Base-by-base conservation (phyloP, 2,329 filamentous ascomycete species). In the Talaromyces atroroseus region DNA sequence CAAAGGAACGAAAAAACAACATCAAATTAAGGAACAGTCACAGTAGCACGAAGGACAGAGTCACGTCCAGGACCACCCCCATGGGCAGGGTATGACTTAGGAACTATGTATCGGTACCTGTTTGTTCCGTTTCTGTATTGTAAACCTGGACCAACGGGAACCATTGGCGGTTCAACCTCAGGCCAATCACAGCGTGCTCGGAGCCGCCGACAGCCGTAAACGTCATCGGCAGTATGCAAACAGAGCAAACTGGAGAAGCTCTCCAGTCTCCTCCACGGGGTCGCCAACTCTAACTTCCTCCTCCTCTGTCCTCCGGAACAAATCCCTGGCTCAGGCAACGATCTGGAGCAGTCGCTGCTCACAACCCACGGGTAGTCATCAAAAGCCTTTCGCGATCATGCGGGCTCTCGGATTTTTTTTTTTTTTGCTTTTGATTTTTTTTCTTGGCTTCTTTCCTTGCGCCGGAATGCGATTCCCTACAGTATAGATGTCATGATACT, bases 181-280 rank as follows among this genome's bases (percentile, higher is more conserved):
- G 3, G 16, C 36, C 36, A 40, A 40, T 40, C 36, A 21, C 4
- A 12, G 18, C 40, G 18, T 11, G 11, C 2, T 42, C 18, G 40
- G 18, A 21, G n/a, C 40, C 40, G 40, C 40, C 40, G 40, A 42
- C 18, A 42, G 7, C 40, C 40, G 40, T 5, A 11, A 6, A 40
- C 36, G 36, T 40, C 36, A 40, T 40, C 36, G 36, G 26, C 26
- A 29, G n/a, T 10, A 5, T 26, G 42, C 44, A 47, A 48, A 34
- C 50, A 34, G n/a, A 29, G 52, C 52, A 44, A 54, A 49, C 24
- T 29, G 26, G 26, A 29, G 26, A 29, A 26, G 24, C 24, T 3
- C 24, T 26, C 24, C n/a, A n/a, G 24, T 26, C 24, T 26, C n/a
- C 26, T 32, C 52, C 52, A 54, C 32, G 52, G 52, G 52, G 52